Evolutionary conservation across 2,329 filamentous ascomycete genomes (phyloP).

Genomic region (Ascochyta clinopodiicola): DNA sequence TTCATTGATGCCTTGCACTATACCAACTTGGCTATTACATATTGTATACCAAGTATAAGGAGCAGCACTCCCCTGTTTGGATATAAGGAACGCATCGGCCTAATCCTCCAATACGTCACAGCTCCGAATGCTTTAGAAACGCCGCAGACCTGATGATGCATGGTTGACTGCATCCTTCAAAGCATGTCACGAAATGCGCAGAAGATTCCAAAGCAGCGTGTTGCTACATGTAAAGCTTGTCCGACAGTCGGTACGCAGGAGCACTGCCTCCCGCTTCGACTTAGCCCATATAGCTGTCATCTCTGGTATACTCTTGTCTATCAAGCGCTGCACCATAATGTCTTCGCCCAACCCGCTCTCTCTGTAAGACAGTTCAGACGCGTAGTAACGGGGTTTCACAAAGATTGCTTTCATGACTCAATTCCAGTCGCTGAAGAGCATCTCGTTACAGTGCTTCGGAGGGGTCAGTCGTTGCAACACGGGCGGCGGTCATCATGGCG

Average conservation of each 20-base stretch:
- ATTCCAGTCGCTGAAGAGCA: neutral
- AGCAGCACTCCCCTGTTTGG: no score
- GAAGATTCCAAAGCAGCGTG: neutral
- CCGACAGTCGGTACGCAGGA: neutral
- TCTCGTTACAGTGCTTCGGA: no score
- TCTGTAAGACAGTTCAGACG: neutral
- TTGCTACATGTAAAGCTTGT: conserved; percentile 4
- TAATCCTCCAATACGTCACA: no score
- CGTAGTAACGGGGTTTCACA: conserved; percentile 13
- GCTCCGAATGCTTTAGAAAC: no score
- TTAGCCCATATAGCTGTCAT: neutral
- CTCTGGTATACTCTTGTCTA: neutral
- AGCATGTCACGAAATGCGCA: conserved; percentile 6
- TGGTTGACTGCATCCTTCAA: neutral
- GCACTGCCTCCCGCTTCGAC: neutral
- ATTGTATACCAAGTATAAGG: no score
- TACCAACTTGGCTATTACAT: no score
- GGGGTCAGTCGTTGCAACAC: no score
- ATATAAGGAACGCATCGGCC: no score
- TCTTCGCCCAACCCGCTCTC: neutral
- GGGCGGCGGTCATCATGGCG: no score
- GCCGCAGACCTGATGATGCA: neutral
- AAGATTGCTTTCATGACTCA: conserved; percentile 12
- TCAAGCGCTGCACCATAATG: neutral
- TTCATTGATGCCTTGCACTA: no score